Percentiles rank a stretch among this genome's conserved stretches.
Evolutionary conservation across 345 rosid species (phyloP).

Genomic region (Gossypium mustelinum): DNA sequence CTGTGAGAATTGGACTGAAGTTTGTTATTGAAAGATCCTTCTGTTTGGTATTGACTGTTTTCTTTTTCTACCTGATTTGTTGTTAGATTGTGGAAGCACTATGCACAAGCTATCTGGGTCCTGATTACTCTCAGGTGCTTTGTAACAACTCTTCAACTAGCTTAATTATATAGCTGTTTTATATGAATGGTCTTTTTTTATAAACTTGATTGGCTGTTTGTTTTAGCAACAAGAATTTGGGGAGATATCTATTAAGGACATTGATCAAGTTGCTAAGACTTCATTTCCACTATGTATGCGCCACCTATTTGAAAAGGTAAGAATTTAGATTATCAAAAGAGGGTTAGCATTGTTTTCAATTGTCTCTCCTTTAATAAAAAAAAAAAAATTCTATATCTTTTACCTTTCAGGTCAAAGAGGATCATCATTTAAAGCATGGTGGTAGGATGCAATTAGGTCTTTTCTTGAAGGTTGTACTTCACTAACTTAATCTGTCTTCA

Average conservation of each 20-base stretch:
- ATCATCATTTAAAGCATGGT: constrained; percentile 94
- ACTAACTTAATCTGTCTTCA: constrained; percentile 6
- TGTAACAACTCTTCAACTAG: constrained; percentile 5
- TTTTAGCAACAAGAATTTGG: constrained; percentile 64
- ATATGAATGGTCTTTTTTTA: constrained; percentile 14
- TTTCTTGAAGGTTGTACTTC: constrained; percentile 66
- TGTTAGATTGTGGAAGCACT: constrained; percentile 79
- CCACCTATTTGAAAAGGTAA: constrained; percentile 82
- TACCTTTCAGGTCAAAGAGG: constrained; percentile 63
- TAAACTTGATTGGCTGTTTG: constrained; percentile 15
- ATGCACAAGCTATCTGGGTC: constrained; percentile 73
- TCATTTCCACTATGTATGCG: constrained; percentile 95
- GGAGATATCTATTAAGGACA: constrained; percentile 75
- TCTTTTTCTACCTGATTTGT: constrained; percentile 8
- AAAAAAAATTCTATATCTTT: constrained; percentile 7
- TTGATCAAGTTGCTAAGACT: constrained; percentile 65
- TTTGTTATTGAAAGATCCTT: constrained; percentile 14
- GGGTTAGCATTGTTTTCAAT: constrained; percentile 1
- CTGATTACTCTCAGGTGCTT: constrained; percentile 83
- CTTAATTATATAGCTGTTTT: constrained; percentile 5
- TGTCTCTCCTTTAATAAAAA: not conserved
- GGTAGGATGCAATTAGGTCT: constrained; percentile 99
- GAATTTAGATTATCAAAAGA: constrained; percentile 14
- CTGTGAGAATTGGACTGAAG: constrained; percentile 48
- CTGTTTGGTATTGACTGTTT: constrained; percentile 8